A percentile compares a stretch with the other conserved stretches of the same genome.
Evolutionary conservation across 1,284 basidiomycete genomes (phyloP).

Genomic region (Leccinum holopus): DNA sequence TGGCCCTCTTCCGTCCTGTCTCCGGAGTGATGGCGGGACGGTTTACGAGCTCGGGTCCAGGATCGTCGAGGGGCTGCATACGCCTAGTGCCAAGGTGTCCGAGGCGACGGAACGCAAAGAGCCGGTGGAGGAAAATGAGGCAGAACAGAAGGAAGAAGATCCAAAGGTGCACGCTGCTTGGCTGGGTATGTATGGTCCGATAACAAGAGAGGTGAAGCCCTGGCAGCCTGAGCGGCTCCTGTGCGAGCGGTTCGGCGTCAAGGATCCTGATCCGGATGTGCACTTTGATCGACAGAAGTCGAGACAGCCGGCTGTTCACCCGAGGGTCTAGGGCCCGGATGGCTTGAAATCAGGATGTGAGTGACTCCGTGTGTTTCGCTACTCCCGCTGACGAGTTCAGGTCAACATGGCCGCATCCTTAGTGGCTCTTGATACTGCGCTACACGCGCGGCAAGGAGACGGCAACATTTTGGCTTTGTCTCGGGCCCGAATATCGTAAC

Average conservation of each 20-base stretch:
- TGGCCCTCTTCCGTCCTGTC: constrained; percentile 32
- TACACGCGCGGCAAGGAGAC: too few relatives aligned
- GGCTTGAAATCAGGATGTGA: too few relatives aligned
- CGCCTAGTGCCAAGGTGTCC: constrained; percentile 47
- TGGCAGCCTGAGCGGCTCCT: constrained; percentile 84
- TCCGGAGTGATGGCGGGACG: constrained; percentile 90
- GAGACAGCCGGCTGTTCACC: too few relatives aligned
- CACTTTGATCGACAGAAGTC: constrained; percentile 19
- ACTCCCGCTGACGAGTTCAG: too few relatives aligned
- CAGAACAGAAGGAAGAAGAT: constrained; percentile 57
- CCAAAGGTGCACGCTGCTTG: constrained; percentile 81
- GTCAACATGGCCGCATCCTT: too few relatives aligned
- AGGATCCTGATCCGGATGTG: constrained; percentile 56
- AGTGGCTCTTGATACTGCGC: too few relatives aligned
- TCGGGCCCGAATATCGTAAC: too few relatives aligned
- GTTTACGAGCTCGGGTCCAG: constrained; percentile 77
- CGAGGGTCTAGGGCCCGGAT: too few relatives aligned
- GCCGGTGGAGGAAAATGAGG: constrained; percentile 42
- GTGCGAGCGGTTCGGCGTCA: constrained; percentile 94
- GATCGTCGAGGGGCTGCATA: constrained; percentile 73
- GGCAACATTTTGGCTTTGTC: too few relatives aligned
- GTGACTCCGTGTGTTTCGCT: too few relatives aligned
- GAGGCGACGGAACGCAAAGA: constrained; percentile 29
- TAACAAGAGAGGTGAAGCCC: constrained; percentile 72
- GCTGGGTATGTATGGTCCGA: constrained; percentile 82